Percentiles rank a stretch among this genome's conserved stretches.
Conservation (phyloP, 192 early-diverging fungal species). For the Backusella psychrophila region DNA sequence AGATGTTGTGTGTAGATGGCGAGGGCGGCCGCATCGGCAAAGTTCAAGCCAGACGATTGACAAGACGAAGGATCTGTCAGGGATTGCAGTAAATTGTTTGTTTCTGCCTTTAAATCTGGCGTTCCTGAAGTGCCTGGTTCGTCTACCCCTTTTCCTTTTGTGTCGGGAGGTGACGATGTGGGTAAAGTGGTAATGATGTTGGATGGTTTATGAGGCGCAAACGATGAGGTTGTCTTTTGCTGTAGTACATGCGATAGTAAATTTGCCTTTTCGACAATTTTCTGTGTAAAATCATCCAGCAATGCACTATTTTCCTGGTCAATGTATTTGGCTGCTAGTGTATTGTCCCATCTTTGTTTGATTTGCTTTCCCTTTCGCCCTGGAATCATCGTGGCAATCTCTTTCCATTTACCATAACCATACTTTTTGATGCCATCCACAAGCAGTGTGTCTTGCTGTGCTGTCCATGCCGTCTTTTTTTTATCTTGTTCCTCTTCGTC, state of each 20-base stretch:
- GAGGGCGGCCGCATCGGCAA: constrained; percentile 27
- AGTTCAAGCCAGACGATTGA: constrained; percentile 8
- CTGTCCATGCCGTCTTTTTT: constrained; percentile 27
- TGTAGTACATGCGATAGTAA: constrained; percentile 8
- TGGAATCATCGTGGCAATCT: constrained; percentile 26
- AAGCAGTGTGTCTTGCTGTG: constrained; percentile 27
- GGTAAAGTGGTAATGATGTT: not conserved
- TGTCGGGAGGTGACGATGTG: not conserved
- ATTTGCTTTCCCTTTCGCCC: constrained; percentile 34
- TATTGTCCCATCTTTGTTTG: constrained; percentile 36
- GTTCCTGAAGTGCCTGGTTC: not conserved
- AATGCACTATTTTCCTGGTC: constrained; percentile 25
- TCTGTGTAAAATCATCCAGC: constrained; percentile 22
- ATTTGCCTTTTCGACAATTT: constrained; percentile 22
- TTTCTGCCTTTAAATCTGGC: not conserved
- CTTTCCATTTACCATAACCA: constrained; percentile 36
- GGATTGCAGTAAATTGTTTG: not conserved
- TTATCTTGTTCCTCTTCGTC: constrained; percentile 11
- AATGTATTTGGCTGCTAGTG: constrained; percentile 30
- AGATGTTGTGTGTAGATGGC: constrained; percentile 33
- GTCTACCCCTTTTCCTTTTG: not conserved
- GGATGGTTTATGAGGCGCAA: not conserved
- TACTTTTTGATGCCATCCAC: constrained; percentile 27
- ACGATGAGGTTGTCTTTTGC: not conserved
- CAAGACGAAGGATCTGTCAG: not conserved